Evolutionary conservation across 257 asterid species (phyloP), one percentile per base, ranked within the genome.

Genomic region (Salvia splendens): DNA sequence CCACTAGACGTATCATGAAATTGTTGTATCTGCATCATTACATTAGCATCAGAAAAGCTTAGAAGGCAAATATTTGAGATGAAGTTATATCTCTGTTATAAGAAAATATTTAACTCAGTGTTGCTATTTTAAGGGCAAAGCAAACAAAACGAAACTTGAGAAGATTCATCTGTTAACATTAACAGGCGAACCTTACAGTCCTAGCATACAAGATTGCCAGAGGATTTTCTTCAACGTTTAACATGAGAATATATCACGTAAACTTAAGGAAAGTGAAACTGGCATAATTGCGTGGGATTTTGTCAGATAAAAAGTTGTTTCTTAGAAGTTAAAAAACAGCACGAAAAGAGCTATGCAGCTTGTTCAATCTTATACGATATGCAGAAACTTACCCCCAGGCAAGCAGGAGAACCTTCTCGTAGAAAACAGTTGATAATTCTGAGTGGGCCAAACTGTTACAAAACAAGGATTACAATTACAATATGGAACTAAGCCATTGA

Each of bases 381-480:
- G 81, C 77, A 20, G 61, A 46, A 74, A 53, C 95, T 78, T 85
- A 94, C 99, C 99, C 95, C 92, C 92, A 90, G 24, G 97, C 90
- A 57, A 91, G 86, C 66, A 90, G 95, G 55, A 93, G 94, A 71
- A 93, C 95, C 78, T 88, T 93, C 78, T 93, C 99, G 52, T 93
- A 94, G 86, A 94, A 91, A 67, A 94, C 99, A 8, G 97, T 94
- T 10, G 97, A 94, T 74, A 94, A 68, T 78, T 94, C 97, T n/a
- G 99, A 94, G 79, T 94, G 96, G 33, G 97, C 99, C 93, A 93
- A 84, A 75, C 99, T 92, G 95, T 47, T 55, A 69, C 36, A 49
- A 20, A 40, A 77, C 43, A 53, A 61, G 66, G 67, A 54, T 32
- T 69, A 47, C 56, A 20, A 47, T 72, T 15, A 48, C 52, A 54